Evolutionary conservation across 306 rosid genomes (phyloP).

Genomic region (Heteromeles arbutifolia): DNA sequence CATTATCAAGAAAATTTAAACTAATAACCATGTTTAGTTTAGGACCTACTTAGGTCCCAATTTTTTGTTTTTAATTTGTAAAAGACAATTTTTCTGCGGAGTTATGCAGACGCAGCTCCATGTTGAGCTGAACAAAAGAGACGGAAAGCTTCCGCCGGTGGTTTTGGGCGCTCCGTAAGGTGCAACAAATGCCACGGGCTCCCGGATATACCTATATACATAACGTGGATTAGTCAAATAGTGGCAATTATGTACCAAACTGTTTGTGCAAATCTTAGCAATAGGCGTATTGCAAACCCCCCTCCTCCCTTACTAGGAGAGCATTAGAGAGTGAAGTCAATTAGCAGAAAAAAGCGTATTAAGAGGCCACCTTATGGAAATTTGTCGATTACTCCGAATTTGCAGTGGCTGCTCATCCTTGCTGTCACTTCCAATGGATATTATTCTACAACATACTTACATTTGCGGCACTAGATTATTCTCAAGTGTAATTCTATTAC

Average conservation of each 20-base stretch:
- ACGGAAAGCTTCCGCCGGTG: slow-evolving; percentile 43
- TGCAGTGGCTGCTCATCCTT: too few relatives aligned
- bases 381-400: too few relatives aligned
- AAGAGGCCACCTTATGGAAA: too few relatives aligned
- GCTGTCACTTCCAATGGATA: too few relatives aligned
- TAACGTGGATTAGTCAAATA: neutral
- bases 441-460: too few relatives aligned
- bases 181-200: slow-evolving; percentile 60
- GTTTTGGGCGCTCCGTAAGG: slow-evolving; percentile 43
- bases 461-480: too few relatives aligned
- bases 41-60: neutral
- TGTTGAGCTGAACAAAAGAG: slow-evolving; percentile 62
- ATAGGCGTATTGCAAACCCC: neutral
- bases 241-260: too few relatives aligned
- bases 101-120: slow-evolving; percentile 64
- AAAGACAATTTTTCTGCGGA: neutral
- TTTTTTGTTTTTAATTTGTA: too few relatives aligned
- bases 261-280: neutral
- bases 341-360: neutral
- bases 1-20: neutral
- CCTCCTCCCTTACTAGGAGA: neutral
- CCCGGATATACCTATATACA: slow-evolving; percentile 23
- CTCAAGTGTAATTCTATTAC: too few relatives aligned
- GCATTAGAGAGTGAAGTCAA: neutral
- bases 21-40: too few relatives aligned